phyloP scores from a whole-genome alignment of 805 yeast species.

The Candida pini region DNA sequence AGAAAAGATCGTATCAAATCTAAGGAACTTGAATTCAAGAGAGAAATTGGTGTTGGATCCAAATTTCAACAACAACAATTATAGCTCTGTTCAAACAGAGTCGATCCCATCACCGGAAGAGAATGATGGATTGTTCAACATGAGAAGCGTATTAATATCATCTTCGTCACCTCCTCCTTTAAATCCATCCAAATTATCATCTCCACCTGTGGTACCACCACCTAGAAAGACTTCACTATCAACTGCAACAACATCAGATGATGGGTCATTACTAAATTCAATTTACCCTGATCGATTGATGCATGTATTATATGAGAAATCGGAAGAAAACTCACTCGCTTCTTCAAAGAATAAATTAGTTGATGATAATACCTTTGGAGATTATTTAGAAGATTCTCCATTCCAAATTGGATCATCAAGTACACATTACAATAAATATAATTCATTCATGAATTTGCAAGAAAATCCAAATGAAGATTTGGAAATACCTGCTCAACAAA shows the following conservation, averaged over 20 bases:
- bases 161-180: not conserved
- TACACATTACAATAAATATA: not conserved
- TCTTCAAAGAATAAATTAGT: constrained; percentile 7
- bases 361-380: not conserved
- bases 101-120: not conserved
- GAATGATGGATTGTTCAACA: not conserved
- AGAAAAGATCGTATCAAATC: too few relatives aligned
- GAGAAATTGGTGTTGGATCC: not conserved
- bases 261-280: not conserved
- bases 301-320: constrained; percentile 26
- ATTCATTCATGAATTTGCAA: too few relatives aligned
- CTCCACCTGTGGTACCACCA: constrained; percentile 11
- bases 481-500: not conserved
- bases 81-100: not conserved
- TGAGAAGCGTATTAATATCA: constrained; percentile 2
- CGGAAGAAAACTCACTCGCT: constrained; percentile 15
- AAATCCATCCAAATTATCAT: constrained; percentile 13
- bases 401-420: not conserved
- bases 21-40: not conserved
- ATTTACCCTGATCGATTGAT: constrained; percentile 24
- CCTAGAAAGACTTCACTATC: constrained; percentile 4
- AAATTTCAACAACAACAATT: not conserved
- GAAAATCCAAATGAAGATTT: too few relatives aligned
- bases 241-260: not conserved
- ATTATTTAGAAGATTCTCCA: not conserved